These are phyloP conservation scores for Carpinus fangiana DNA, from an alignment of 306 rosid species.

Conservation along the genomic window DNA sequence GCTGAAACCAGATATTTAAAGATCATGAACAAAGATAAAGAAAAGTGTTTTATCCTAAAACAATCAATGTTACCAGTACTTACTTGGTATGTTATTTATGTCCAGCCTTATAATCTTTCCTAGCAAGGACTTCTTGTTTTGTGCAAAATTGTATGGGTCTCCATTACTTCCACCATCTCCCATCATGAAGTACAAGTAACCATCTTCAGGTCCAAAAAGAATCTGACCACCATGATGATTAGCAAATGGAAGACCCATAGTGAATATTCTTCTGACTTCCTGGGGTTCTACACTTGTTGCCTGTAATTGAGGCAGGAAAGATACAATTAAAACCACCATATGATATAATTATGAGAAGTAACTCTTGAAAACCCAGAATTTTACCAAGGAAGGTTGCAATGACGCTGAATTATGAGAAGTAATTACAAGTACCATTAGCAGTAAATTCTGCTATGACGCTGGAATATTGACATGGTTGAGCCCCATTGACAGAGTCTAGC, in stretches of 20 bases:
- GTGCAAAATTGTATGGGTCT: slow-evolving; percentile 41
- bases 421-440: slow-evolving; percentile 36
- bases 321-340: not conserved
- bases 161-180: slow-evolving; percentile 39
- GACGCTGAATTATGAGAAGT: too few species aligned
- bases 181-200: slow-evolving; percentile 44
- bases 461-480: slow-evolving; percentile 38
- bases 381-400: slow-evolving; percentile 10
- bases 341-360: not conserved
- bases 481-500: slow-evolving; percentile 30
- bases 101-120: slow-evolving; percentile 47
- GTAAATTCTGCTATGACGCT: slow-evolving; percentile 37
- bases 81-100: slow-evolving; percentile 33
- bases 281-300: slow-evolving; percentile 11
- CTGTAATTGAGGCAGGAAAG: slow-evolving; percentile 19
- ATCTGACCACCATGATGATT: slow-evolving; percentile 44
- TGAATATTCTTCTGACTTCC: slow-evolving; percentile 44
- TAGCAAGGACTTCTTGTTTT: slow-evolving; percentile 44
- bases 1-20: not conserved
- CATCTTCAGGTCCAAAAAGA: slow-evolving; percentile 40
- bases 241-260: slow-evolving; percentile 44
- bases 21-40: not conserved
- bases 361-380: not conserved
- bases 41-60: not conserved
- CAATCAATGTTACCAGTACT: not conserved